Evolutionary conservation across 805 yeast species (phyloP), one percentile per base, ranked within the genome.

Genomic region (Saccharomycopsis fibuligera): DNA sequence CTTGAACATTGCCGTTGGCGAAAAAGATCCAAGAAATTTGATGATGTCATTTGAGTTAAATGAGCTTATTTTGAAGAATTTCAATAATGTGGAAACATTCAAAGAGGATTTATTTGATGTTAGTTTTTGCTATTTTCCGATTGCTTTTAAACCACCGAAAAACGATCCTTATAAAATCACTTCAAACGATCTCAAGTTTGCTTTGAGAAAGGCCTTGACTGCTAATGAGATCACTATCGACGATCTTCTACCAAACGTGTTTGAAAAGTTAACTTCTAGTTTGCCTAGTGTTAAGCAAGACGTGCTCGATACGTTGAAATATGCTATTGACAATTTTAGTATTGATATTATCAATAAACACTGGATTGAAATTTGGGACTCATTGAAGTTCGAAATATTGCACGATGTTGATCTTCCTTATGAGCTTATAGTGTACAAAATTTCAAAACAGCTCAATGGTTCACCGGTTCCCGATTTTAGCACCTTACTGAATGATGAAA

Each of bases 71-170:
- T 69, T 79, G 17, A 50, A 60, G 19, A 57, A 57, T 2, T 67
- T 79, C 24, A 54, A 61, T 14, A 65, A 68, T 2, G 68, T 77
- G 44, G 55, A 64, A 37, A 62, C 64, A n/a, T 67, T 62, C 58
- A 60, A 75, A 29, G 83, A 83, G 55, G 87, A 86, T 8, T 62
- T 93, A 51, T 95, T 90, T 61, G 99, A 93, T 61, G 78, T 85
- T 31, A 72, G 87, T 36, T 95, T 91, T 62, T 93, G 99, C 64
- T 93, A 93, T 67, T 93, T 91, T 68, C 99, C 99, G 10, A 90
- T 93, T 38, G 85, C 96, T 1, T 93, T 95, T 67, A 81, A 81
- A 50, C 96, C 98, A 3, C 77, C 80, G 42, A 70, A 74, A 56
- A 86, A 86, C 62, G 96, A 91, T 58, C 90, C 93, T 0, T 88